These are phyloP conservation scores for Karstenula rhodostoma DNA, from an alignment of 2,329 filamentous ascomycete species.

Conservation along the genomic window DNA sequence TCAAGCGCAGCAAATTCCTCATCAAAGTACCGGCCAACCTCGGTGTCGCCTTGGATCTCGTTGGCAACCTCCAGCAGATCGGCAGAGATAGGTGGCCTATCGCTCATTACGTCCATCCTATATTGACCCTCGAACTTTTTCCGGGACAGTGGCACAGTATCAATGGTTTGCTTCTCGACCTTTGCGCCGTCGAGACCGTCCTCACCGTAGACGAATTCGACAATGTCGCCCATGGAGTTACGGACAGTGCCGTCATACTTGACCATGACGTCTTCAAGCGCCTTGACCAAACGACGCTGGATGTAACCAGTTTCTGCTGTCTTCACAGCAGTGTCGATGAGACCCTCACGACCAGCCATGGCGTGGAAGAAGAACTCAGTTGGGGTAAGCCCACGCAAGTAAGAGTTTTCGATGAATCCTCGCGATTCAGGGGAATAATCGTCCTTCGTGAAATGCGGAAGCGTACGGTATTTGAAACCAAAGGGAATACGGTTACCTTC, in stretches of 20 bases:
- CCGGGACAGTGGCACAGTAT: conserved; percentile 83
- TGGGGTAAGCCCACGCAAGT: conserved; percentile 92
- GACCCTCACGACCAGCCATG: conserved; percentile 99
- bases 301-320: conserved; percentile 99
- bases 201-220: conserved; percentile 97
- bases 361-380: conserved; percentile 99
- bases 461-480: conserved; percentile 96
- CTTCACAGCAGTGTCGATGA: conserved; percentile 99
- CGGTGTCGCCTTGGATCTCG: conserved; percentile 86
- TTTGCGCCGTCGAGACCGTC: conserved; percentile 92
- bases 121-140: conserved; percentile 81
- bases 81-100: conserved; percentile 66
- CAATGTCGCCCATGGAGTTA: conserved; percentile 94
- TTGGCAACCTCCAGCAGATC: conserved; percentile 85
- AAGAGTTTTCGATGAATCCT: conserved; percentile 98
- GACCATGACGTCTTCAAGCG: conserved; percentile 95
- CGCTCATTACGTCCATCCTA: conserved; percentile 85
- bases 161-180: conserved; percentile 92
- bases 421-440: conserved; percentile 97
- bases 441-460: conserved; percentile 98
- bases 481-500: conserved; percentile 99
- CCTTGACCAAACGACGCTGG: conserved; percentile 96
- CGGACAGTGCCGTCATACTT: conserved; percentile 98
- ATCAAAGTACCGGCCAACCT: conserved; percentile 85
- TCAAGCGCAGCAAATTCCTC: conserved; percentile 83